Evolutionary conservation across 129 eudicot species (phyloP), one percentile per base, ranked within the genome.

Genomic region (Daucus carota): DNA sequence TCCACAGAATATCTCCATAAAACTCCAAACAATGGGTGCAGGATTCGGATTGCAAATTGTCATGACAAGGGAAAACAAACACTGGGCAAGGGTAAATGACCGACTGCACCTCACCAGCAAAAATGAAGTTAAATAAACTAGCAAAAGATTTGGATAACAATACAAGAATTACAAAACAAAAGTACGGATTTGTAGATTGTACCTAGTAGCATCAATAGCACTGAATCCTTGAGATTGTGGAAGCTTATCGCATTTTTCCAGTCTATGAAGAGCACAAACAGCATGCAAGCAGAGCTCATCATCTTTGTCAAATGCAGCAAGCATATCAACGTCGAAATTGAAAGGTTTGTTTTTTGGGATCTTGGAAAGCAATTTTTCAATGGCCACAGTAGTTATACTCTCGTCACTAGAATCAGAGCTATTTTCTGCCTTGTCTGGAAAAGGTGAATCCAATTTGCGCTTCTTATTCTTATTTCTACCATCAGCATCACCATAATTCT

Each of bases 261-360:
- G 17, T 31, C 69, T 62, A 62, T 62, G 38, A 31, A 62, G 69
- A 13, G 38, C 69, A 62, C 69, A 62, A 62, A 62, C 69, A 29
- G 69, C 69, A 62, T 62, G 28, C 38, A 62, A 26, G 20, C 69
- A 62, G 22, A 62, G 69, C 38, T 62, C 69, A 13, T 62, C 38
- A 62, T 62, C 69, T 16, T 62, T 31, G 20, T 29, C 26, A 14
- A 62, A 31, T 3, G 69, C 69, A 13, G 34, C 13, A 13, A 7
- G 38, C 36, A 62, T 62, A 4, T 62, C 69, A 28, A 8, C 38
- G 3, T 62, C 69, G 26, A 3, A 13, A 6, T 62, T 62, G 22
- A 62, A 29, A 11, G 38, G 18, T 29, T 31, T 31, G 38, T 0
- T 12, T 29, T 62, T 62, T 5, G 1, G 1, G 1, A 0, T 4